Percentiles rank a stretch among this genome's conserved stretches.
These are phyloP conservation scores for Candida andamanensis DNA, from an alignment of 805 yeast species.

Conservation along the genomic window DNA sequence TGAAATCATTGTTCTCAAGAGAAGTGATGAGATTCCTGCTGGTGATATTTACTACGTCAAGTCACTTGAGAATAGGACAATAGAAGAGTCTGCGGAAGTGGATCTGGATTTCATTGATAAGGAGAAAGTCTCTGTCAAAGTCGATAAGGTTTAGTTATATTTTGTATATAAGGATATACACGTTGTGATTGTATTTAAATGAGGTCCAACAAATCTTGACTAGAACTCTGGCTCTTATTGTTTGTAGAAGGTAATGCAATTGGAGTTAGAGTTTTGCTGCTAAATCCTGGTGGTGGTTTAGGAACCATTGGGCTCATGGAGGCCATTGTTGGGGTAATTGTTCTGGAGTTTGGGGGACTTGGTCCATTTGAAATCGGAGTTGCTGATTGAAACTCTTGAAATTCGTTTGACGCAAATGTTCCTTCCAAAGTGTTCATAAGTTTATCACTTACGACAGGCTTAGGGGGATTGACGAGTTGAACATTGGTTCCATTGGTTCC, in stretches of 20 bases:
- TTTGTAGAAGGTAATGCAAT: neutral
- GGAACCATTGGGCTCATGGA: slow-evolving; percentile 5
- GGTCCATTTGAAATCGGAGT: slow-evolving; percentile 5
- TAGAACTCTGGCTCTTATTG: no score
- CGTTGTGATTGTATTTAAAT: slow-evolving; percentile 4
- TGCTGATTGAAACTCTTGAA: slow-evolving; percentile 14
- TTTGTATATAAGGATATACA: neutral
- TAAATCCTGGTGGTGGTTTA: slow-evolving; percentile 10
- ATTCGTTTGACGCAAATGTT: slow-evolving; percentile 13
- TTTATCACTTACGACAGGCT: no score
- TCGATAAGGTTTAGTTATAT: neutral
- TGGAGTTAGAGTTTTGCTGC: slow-evolving; percentile 7
- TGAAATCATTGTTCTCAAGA: slow-evolving; percentile 4
- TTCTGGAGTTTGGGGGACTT: slow-evolving; percentile 2
- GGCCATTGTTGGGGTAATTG: neutral
- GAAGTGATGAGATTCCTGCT: slow-evolving; percentile 6
- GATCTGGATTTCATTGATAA: neutral
- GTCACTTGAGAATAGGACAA: slow-evolving; percentile 3
- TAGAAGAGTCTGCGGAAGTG: slow-evolving; percentile 1
- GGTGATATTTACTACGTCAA: slow-evolving; percentile 10
- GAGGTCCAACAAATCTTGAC: slow-evolving; percentile 5
- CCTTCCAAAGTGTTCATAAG: slow-evolving; percentile 25
- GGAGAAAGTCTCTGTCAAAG: slow-evolving; percentile 1
- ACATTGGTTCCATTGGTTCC: no score
- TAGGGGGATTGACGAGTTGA: no score